A percentile compares a stretch with the other conserved stretches of the same genome.
Conservation (phyloP, 129 eudicot species). For the Solidago caesia region DNA sequence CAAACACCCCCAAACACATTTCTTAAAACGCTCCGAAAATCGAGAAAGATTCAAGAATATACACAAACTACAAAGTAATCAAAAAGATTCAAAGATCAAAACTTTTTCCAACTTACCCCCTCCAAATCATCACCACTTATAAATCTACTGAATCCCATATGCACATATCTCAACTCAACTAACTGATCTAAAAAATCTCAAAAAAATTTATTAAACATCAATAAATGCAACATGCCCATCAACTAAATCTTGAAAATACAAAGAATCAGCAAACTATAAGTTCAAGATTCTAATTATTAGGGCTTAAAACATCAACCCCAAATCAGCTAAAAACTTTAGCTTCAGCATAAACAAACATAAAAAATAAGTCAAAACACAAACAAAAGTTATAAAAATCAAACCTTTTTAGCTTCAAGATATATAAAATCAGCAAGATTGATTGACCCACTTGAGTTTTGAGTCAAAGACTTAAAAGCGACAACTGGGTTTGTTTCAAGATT, state of each 20-base stretch:
- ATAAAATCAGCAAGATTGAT: constrained; percentile 24
- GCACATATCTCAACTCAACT: background rate
- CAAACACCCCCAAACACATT: background rate
- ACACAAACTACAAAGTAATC: background rate
- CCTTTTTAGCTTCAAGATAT: constrained; percentile 28
- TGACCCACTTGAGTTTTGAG: constrained; percentile 37
- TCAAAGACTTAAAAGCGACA: constrained; percentile 33
- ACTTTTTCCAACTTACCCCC: background rate
- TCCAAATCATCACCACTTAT: background rate
- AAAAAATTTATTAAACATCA: background rate
- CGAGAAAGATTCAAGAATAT: background rate
- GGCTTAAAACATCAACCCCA: constrained; percentile 6
- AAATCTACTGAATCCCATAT: background rate
- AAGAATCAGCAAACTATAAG: constrained; percentile 16
- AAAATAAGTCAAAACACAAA: constrained; percentile 20
- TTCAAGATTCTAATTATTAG: background rate
- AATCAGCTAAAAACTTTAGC: constrained; percentile 7
- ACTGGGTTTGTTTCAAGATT: constrained; percentile 31
- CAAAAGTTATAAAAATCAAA: constrained; percentile 19
- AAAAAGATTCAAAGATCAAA: background rate
- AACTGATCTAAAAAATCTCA: constrained; percentile 13
- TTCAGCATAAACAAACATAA: background rate
- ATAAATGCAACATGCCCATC: constrained; percentile 13
- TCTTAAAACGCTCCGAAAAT: background rate
- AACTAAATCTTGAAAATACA: constrained; percentile 10